These are phyloP conservation scores for Sugiyamaella boreocaroliniensis DNA, from an alignment of 805 yeast genomes.

Conservation along the genomic window DNA sequence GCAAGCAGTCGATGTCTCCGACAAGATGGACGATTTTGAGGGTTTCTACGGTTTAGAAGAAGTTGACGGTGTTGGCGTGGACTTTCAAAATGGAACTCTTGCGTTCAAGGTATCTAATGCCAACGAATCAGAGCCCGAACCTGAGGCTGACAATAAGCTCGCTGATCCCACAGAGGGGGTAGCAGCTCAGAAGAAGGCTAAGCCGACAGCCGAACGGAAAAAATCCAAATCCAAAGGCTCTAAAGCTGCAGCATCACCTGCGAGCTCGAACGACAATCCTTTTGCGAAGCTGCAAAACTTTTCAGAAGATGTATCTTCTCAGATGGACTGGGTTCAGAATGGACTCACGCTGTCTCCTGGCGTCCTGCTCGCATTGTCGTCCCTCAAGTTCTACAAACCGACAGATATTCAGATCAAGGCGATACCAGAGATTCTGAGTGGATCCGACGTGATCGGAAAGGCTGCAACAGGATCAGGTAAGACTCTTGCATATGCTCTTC, in stretches of 20 bases:
- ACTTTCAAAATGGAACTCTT: slow-evolving; percentile 61
- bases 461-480: slow-evolving; percentile 98
- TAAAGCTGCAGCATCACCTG: not conserved
- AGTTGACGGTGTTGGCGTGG: slow-evolving; percentile 84
- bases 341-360: slow-evolving; percentile 41
- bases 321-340: slow-evolving; percentile 33
- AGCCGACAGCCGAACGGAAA: slow-evolving; percentile 5
- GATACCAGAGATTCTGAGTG: slow-evolving; percentile 67
- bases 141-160: not conserved
- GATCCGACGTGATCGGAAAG: slow-evolving; percentile 84
- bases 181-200: slow-evolving; percentile 9
- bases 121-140: slow-evolving; percentile 29
- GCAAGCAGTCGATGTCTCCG: slow-evolving; percentile 79
- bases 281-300: slow-evolving; percentile 18
- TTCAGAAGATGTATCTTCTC: slow-evolving; percentile 18
- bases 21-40: slow-evolving; percentile 76
- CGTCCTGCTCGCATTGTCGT: slow-evolving; percentile 53
- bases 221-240: not conserved
- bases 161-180: no score
- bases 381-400: slow-evolving; percentile 57
- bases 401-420: slow-evolving; percentile 76
- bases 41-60: slow-evolving; percentile 93
- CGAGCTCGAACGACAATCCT: slow-evolving; percentile 10
- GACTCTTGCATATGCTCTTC: slow-evolving; percentile 91
- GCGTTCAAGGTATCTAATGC: slow-evolving; percentile 31